Conservation (phyloP, 306 rosid species). For the Rosa rugosa region DNA sequence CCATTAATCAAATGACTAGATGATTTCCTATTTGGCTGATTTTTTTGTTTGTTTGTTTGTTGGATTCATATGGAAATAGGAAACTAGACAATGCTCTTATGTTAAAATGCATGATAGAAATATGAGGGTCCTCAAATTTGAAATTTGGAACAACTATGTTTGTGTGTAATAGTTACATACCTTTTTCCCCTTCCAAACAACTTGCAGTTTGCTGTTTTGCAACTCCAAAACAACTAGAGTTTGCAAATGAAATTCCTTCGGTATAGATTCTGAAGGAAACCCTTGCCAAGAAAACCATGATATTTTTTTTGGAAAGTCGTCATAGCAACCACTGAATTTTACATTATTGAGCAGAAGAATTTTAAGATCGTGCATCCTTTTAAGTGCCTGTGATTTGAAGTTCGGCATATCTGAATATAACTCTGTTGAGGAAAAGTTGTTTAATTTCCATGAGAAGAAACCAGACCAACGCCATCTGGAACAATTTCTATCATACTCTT, state of each 20-base stretch:
- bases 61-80: no score
- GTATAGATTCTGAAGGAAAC: neutral
- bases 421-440: neutral
- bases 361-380: neutral
- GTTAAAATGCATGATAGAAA: no score
- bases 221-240: constrained; percentile 19
- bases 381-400: neutral
- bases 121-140: no score
- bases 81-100: no score
- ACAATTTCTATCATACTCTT: neutral
- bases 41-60: no score
- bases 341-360: neutral
- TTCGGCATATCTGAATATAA: no score
- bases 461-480: neutral
- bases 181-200: neutral
- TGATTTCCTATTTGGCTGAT: no score
- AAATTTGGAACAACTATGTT: no score
- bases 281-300: neutral
- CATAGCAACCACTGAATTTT: neutral
- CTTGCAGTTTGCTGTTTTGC: constrained; percentile 3
- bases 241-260: neutral
- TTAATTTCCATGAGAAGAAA: no score
- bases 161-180: neutral
- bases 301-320: neutral
- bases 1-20: neutral